These are phyloP conservation scores for Lumnitzera racemosa DNA, from an alignment of 345 rosid species.

Conservation along the genomic window DNA sequence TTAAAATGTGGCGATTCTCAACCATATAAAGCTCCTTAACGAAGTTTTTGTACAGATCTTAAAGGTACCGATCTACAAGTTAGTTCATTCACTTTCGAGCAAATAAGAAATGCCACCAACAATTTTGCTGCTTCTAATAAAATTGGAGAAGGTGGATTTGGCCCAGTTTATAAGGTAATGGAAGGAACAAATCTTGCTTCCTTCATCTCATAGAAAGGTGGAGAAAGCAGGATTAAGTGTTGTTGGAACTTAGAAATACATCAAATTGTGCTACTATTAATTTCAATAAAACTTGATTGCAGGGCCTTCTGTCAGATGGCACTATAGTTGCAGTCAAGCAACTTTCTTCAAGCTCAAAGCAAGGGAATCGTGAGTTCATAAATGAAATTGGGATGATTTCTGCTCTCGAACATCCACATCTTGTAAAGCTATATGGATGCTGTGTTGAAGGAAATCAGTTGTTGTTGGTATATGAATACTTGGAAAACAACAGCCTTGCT, in stretches of 20 bases:
- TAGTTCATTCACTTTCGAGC: conserved; percentile 14
- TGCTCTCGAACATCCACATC: conserved; percentile 21
- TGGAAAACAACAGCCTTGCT: conserved; percentile 25
- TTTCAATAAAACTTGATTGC: not conserved
- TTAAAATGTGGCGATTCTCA: not conserved
- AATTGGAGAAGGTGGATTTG: conserved; percentile 23
- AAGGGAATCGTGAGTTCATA: conserved; percentile 23
- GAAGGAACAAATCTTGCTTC: not conserved
- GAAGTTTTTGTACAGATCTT: not conserved
- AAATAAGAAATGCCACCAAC: conserved; percentile 15
- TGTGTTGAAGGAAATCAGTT: conserved; percentile 19
- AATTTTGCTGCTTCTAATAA: conserved; percentile 16
- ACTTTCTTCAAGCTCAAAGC: conserved; percentile 19
- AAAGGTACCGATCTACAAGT: conserved; percentile 11
- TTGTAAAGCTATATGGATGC: conserved; percentile 22
- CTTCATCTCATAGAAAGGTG: not conserved
- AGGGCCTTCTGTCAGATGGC: conserved; percentile 21
- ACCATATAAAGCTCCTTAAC: not conserved
- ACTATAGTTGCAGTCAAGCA: conserved; percentile 20
- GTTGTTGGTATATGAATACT: conserved; percentile 19
- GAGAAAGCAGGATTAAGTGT: not conserved
- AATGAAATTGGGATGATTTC: conserved; percentile 25
- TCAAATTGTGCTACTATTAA: not conserved
- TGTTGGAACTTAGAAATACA: not conserved
- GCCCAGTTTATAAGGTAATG: conserved; percentile 17